Evolutionary conservation across 371 early-diverging fungal genomes (phyloP), one percentile per base, ranked within the genome.

Genomic region (Syncephalastrum sp.): DNA sequence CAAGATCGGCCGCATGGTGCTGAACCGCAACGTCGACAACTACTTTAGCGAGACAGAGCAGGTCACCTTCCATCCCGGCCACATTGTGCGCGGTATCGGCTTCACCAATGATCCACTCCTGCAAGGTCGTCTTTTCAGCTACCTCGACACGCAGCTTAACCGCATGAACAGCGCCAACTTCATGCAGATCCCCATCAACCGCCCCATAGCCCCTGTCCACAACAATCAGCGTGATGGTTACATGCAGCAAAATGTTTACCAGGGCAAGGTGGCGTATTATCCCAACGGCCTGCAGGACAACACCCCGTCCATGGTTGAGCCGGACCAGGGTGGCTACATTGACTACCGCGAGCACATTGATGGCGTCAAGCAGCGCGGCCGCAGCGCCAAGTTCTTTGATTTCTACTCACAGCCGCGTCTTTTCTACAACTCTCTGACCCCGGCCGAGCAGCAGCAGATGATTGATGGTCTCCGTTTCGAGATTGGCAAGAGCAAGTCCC

Each of bases 31-130:
- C 44, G 66, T 68, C 5, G 77, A 75, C 14, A 74, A 82, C 48
- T 82, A 56, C 64, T 81, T 77, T 64, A 65, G 77, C 16, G 81
- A 82, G 51, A 67, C 67, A 4, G 82, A 82, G 54, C 82, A 82
- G 50, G 63, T 67, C 13, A 75, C 79, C 10, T 69, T 64, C 72
- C 60, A 59, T 24, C 41, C 57, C 21, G 64, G 60, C 12, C 63
- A 68, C 42, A 23, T 67, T 27, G 72, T 72, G 1, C 73, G 74
- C 58, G 79, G 81, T 54, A 74, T 82, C 53, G 75, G 66, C 1
- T 62, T 74, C 41, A 65, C 72, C 27, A 57, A 72, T 51, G 82
- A 82, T 53, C 68, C 72, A 3, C 57, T 82, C 17, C 59, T 82
- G 16, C 79, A 79, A 50, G 75, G 75, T 4, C 75, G 82, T 48